Evolutionary conservation across 1,139 yeast genomes (phyloP).

Genomic region (Saccharomyces pastorianus): DNA sequence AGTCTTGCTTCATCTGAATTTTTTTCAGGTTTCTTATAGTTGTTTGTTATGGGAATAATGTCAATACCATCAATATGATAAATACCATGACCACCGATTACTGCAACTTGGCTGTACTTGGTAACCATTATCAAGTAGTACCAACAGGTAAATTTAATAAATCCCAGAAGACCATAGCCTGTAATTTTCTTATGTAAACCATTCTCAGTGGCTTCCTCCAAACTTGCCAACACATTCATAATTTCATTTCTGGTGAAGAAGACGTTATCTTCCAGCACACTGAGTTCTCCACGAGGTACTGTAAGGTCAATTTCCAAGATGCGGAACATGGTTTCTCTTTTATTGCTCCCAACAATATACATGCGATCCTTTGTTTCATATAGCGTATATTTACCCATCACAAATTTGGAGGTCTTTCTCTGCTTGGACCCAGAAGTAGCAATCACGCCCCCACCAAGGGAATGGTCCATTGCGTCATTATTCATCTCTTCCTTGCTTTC

Average conservation of each 20-base stretch:
- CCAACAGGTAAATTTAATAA: constrained; percentile 74
- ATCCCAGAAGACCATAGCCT: constrained; percentile 83
- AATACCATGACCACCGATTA: constrained; percentile 84
- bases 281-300: constrained; percentile 48
- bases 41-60: constrained; percentile 59
- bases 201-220: constrained; percentile 54
- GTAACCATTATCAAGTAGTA: constrained; percentile 79
- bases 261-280: constrained; percentile 67
- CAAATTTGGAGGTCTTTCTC: constrained; percentile 39
- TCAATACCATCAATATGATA: constrained; percentile 91
- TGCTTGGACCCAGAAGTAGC: constrained; percentile 15
- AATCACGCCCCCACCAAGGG: constrained; percentile 3
- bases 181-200: constrained; percentile 72
- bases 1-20: constrained; percentile 82
- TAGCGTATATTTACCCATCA: constrained; percentile 67
- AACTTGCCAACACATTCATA: constrained; percentile 54
- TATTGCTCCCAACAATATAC: constrained; percentile 88
- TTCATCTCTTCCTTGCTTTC: not conserved
- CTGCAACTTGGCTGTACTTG: constrained; percentile 79
- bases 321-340: constrained; percentile 76
- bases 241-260: constrained; percentile 77
- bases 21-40: constrained; percentile 62
- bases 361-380: constrained; percentile 73
- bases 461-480: not conserved
- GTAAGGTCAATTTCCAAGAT: constrained; percentile 73